Conservation (phyloP, 257 asterid species). For the Solanum dulcamara region DNA sequence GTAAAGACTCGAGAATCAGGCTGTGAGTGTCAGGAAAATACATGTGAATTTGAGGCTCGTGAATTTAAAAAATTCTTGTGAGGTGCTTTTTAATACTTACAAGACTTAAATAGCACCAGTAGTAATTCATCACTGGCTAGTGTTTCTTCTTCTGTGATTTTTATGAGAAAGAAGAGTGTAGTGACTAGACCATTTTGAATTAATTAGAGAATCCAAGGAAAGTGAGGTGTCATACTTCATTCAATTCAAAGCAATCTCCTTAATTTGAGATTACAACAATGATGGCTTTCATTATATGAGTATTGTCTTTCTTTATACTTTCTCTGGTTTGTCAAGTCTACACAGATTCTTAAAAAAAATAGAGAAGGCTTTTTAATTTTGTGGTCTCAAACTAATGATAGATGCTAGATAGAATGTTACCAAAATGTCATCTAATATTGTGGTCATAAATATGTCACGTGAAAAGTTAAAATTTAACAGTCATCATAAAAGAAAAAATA, state of each 20-base stretch:
- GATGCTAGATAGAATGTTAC: neutral
- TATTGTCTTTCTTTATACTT: neutral
- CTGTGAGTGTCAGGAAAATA: constrained; percentile 36
- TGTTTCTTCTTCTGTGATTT: neutral
- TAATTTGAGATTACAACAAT: neutral
- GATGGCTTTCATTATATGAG: neutral
- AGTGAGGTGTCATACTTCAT: neutral
- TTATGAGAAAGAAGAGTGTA: neutral
- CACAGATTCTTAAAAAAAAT: too few species aligned
- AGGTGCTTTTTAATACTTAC: constrained; percentile 16
- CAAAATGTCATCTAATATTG: neutral
- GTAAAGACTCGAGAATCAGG: constrained; percentile 11
- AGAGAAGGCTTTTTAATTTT: too few species aligned
- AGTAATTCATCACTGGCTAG: neutral
- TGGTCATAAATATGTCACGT: too few species aligned
- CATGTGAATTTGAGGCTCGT: constrained; percentile 56
- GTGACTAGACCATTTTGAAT: neutral
- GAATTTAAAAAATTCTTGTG: constrained; percentile 20
- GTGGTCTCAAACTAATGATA: neutral
- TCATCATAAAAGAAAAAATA: too few species aligned
- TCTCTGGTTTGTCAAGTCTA: accelerated
- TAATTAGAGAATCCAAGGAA: neutral
- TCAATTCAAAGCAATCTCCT: neutral
- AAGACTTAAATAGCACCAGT: neutral
- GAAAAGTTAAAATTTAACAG: too few species aligned